Conservation (phyloP, 2,329 filamentous ascomycete species). For the Aspergillus eucalypticola region DNA sequence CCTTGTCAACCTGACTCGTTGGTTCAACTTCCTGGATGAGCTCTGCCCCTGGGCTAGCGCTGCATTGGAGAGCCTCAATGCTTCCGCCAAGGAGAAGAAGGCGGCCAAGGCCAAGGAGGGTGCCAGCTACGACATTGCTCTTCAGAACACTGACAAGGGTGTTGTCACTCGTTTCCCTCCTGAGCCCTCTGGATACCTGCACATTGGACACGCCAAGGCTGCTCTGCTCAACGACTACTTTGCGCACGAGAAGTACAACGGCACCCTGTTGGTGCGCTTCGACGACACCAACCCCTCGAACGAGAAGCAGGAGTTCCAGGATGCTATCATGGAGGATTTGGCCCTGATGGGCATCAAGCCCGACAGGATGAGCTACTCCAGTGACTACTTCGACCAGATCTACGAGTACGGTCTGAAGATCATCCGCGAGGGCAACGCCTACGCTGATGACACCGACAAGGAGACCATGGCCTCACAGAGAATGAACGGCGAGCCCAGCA, state of each 20-base stretch:
- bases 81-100: constrained; percentile 69
- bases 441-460: constrained; percentile 90
- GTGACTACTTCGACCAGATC: constrained; percentile 91
- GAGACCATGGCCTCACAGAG: constrained; percentile 85
- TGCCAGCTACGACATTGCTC: constrained; percentile 83
- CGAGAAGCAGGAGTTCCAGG: constrained; percentile 95
- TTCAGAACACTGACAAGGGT: constrained; percentile 81
- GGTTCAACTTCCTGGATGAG: constrained; percentile 85
- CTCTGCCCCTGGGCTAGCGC: constrained; percentile 73
- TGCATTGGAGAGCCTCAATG: constrained; percentile 69
- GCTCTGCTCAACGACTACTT: constrained; percentile 96
- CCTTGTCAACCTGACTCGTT: constrained; percentile 75
- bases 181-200: constrained; percentile 92
- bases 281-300: constrained; percentile 98
- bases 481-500: constrained; percentile 79
- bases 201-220: constrained; percentile 94
- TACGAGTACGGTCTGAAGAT: constrained; percentile 82
- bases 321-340: constrained; percentile 89
- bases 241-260: constrained; percentile 87
- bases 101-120: constrained; percentile 71
- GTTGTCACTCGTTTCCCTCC: constrained; percentile 92
- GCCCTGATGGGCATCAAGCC: constrained; percentile 88
- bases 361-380: constrained; percentile 84
- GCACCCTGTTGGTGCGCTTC: constrained; percentile 86
- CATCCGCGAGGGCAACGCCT: constrained; percentile 84